Evolutionary conservation across 768 basidiomycete species (phyloP).

Genomic region (Fomitopsis pulvina): DNA sequence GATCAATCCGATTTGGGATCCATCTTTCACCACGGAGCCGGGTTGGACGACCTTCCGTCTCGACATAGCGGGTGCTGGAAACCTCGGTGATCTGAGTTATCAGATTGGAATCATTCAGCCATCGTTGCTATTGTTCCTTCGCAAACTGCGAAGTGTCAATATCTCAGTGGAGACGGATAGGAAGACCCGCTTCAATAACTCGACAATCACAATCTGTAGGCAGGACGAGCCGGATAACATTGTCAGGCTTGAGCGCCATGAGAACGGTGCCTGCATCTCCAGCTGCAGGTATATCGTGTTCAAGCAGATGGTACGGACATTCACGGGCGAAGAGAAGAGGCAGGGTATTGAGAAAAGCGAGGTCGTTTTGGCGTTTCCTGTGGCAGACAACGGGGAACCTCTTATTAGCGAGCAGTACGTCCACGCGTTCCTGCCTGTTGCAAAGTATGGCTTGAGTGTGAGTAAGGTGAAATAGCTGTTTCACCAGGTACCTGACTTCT

Average conservation of each 20-base stretch:
- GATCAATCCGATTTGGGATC: constrained; percentile 17
- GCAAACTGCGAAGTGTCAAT: constrained; percentile 11
- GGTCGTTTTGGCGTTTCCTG: constrained; percentile 19
- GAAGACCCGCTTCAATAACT: not conserved
- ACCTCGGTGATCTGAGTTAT: constrained; percentile 6
- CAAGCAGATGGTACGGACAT: constrained; percentile 8
- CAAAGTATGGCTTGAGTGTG: constrained; percentile 19
- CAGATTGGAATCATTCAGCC: constrained; percentile 14
- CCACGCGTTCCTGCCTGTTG: constrained; percentile 21
- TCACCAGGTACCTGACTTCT: not conserved
- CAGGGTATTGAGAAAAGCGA: constrained; percentile 12
- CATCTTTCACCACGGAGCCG: not conserved
- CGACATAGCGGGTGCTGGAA: constrained; percentile 1
- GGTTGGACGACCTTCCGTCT: constrained; percentile 22
- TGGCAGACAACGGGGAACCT: constrained; percentile 10
- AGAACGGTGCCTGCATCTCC: not conserved
- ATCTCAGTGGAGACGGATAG: constrained; percentile 8
- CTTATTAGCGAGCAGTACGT: constrained; percentile 10
- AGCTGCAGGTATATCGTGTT: constrained; percentile 1
- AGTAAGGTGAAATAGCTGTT: not conserved
- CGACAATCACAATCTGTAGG: not conserved
- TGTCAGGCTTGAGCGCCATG: not conserved
- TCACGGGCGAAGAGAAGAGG: constrained; percentile 11
- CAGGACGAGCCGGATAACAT: not conserved
- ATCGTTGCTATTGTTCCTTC: constrained; percentile 20